Conservation (phyloP, 2,329 filamentous ascomycete species). For the Seiridium cupressi region DNA sequence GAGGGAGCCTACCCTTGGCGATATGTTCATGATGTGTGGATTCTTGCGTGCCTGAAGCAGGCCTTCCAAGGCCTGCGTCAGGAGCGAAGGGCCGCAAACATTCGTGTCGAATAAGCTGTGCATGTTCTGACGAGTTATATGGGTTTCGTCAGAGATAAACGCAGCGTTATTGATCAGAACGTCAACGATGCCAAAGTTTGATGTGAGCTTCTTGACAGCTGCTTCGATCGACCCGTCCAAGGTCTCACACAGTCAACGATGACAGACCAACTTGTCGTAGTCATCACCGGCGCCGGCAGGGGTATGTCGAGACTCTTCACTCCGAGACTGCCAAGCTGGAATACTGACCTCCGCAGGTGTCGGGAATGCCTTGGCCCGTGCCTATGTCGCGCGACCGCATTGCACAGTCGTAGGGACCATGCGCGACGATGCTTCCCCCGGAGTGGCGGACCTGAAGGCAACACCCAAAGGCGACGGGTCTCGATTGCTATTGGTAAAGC, state of each 20-base stretch:
- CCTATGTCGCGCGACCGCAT: constrained; percentile 33
- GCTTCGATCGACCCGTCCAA: too few relatives aligned
- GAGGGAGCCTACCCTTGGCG: too few relatives aligned
- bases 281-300: constrained; percentile 1
- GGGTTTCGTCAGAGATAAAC: too few relatives aligned
- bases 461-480: constrained; percentile 24
- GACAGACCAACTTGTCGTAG: not conserved
- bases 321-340: not conserved
- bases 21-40: too few relatives aligned
- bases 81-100: too few relatives aligned
- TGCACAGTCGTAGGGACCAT: constrained; percentile 39
- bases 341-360: constrained; percentile 20
- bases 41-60: too few relatives aligned
- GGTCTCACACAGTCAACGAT: not conserved
- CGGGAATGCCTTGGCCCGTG: constrained; percentile 26
- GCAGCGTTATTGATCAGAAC: too few relatives aligned
- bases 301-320: not conserved
- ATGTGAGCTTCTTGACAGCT: too few relatives aligned
- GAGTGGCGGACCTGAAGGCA: constrained; percentile 21
- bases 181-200: too few relatives aligned
- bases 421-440: constrained; percentile 25
- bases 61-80: too few relatives aligned
- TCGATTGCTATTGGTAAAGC: constrained; percentile 27
- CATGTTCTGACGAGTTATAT: too few relatives aligned
- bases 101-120: too few relatives aligned